Conservation (phyloP, 1,284 basidiomycete genomes). For the Pseudozyma tsukubaensis region DNA sequence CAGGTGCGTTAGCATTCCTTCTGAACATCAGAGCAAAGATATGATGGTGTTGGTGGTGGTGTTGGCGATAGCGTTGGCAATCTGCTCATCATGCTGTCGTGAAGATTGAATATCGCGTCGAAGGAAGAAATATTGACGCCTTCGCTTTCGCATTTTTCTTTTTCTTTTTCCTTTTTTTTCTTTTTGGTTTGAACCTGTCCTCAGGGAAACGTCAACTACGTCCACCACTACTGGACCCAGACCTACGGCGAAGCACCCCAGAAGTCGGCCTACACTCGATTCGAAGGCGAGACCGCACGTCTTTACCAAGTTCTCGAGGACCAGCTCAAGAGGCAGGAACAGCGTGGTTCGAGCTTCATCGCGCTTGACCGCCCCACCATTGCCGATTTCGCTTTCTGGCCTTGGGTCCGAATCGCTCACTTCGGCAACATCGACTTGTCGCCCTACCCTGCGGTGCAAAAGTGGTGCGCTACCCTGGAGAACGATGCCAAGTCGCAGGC, state of each 20-base stretch:
- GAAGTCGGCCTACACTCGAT: conserved; percentile 53
- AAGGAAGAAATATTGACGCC: background rate
- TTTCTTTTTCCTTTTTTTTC: background rate
- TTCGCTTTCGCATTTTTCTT: background rate
- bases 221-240: conserved; percentile 31
- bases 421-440: conserved; percentile 58
- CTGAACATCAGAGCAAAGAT: background rate
- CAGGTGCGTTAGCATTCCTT: conserved; percentile 21
- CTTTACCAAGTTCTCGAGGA: conserved; percentile 59
- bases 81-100: too few relatives aligned
- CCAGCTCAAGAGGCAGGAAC: conserved; percentile 49
- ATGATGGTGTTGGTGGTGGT: background rate
- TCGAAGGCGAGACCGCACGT: conserved; percentile 57
- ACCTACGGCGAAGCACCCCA: conserved; percentile 50
- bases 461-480: conserved; percentile 51
- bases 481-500: conserved; percentile 48
- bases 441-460: conserved; percentile 52
- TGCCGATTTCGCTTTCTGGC: conserved; percentile 60
- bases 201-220: conserved; percentile 46
- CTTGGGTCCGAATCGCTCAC: conserved; percentile 48
- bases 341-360: conserved; percentile 52
- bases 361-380: conserved; percentile 61
- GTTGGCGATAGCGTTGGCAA: too few relatives aligned
- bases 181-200: too few relatives aligned
- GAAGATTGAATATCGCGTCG: too few relatives aligned